Base-by-base conservation (phyloP, 106 monocot species). In the Iris macrosiphon region DNA sequence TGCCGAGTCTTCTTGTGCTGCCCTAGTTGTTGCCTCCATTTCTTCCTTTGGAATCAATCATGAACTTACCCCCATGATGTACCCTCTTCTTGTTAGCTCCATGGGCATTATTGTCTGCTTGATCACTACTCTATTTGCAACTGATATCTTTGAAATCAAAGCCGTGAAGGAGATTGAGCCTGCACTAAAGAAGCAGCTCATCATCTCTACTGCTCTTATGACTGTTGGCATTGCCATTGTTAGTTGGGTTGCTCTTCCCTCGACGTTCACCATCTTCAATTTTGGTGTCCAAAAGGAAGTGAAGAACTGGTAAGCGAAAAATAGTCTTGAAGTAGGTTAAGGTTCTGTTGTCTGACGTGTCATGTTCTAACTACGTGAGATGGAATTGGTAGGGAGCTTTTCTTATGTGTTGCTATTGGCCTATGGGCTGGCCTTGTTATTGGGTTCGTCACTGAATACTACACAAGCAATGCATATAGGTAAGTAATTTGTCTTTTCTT, bases 151-250 rank as follows among this genome's bases (percentile, higher is more conserved):
- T 47, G 69, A 57, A 55, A 69, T 75, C 19, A 75, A 64, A 45
- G 55, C 30, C 0, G 58, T 69, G 20, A 41, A 41, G 20, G 57
- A 69, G 65, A 79, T 84, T 35, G 78, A 73, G 40, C 67, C 70
- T 30, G 27, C 64, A 29, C 34, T 79, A 54, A 79, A 79, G 64
- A 35, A 29, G 15, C 74, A 79, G 21, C 53, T 79, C 45, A 29
- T 84, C 21, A 72, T 84, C 27, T 79, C 84, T 26, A 84, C 79
- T 22, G 55, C 72, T 11, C 62, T 84, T 21, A 84, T 84, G 84
- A 84, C 84, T 10, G 63, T 46, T 7, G 84, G 79, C 12, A 72
- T 79, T 31, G 72, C 72, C 22, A 23, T 75, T 45, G 68, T 75
- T 34, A 84, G 66, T 17, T 65, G 63, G 50, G 17, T 66, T 6